A percentile compares a stretch with the other conserved stretches of the same genome.
phyloP scores from a whole-genome alignment of 2,329 filamentous ascomycete species.

The Fusarium decemcellulare region DNA sequence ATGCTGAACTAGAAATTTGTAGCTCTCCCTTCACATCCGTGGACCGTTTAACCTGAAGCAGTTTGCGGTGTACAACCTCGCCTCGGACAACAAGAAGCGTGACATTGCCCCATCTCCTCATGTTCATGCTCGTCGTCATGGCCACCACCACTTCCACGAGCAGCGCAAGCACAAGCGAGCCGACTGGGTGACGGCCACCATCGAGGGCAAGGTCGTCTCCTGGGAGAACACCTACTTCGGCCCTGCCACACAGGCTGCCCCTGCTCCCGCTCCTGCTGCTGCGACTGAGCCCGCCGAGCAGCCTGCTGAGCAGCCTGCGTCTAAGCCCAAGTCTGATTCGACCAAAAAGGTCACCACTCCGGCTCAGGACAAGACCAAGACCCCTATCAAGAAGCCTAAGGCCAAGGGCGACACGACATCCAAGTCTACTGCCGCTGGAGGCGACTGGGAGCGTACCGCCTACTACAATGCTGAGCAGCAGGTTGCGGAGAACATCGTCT shows the following conservation, averaged over 20 bases:
- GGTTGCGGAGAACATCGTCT: constrained; percentile 60
- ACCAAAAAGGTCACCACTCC: constrained; percentile 9
- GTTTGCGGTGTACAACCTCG: constrained; percentile 78
- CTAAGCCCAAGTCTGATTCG: constrained; percentile 6
- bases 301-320: background rate
- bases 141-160: constrained; percentile 67
- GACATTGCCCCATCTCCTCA: constrained; percentile 43
- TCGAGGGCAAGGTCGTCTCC: constrained; percentile 69
- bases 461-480: constrained; percentile 61
- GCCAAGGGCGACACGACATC: constrained; percentile 17
- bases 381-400: constrained; percentile 26
- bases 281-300: constrained; percentile 9
- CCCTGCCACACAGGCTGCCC: constrained; percentile 36
- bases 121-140: constrained; percentile 53
- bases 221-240: constrained; percentile 71
- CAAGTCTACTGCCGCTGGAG: constrained; percentile 29
- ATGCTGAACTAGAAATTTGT: background rate
- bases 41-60: constrained; percentile 78
- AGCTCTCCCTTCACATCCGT: constrained; percentile 82
- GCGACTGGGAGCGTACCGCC: constrained; percentile 58
- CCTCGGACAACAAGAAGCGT: constrained; percentile 50
- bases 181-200: constrained; percentile 67
- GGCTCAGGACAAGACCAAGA: constrained; percentile 20
- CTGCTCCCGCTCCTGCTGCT: constrained; percentile 29
- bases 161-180: constrained; percentile 60